Percentiles rank a stretch among this genome's conserved stretches.
phyloP scores from a whole-genome alignment of 2,329 filamentous ascomycete species.

The Verticillium albo-atrum region DNA sequence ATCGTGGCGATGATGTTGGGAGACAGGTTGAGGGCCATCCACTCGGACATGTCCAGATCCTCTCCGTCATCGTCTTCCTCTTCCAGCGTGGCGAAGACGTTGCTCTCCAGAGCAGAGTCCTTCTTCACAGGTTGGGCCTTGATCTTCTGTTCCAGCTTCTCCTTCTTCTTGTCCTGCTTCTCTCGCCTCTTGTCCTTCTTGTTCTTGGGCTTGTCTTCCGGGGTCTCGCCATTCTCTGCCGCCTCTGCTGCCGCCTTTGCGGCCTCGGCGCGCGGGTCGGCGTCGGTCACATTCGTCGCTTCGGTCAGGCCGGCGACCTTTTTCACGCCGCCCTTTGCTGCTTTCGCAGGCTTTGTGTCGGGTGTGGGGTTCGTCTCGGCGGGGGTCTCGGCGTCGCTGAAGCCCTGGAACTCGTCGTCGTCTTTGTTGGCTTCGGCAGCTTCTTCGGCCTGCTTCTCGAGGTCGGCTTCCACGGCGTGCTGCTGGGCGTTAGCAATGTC shows the following conservation, averaged over 20 bases:
- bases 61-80: slow-evolving; percentile 52
- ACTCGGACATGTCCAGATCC: slow-evolving; percentile 70
- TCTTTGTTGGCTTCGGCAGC: slow-evolving; percentile 18
- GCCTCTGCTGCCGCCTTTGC: slow-evolving; percentile 21
- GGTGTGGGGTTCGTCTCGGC: slow-evolving; percentile 2
- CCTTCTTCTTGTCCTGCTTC: slow-evolving; percentile 19
- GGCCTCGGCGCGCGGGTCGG: slow-evolving; percentile 5
- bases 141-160: slow-evolving; percentile 26
- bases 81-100: slow-evolving; percentile 53
- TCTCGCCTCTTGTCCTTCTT: slow-evolving; percentile 16
- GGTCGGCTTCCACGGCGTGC: neutral
- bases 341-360: slow-evolving; percentile 22
- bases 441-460: neutral
- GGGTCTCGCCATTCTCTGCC: slow-evolving; percentile 19
- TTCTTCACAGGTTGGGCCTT: slow-evolving; percentile 23
- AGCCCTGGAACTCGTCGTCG: slow-evolving; percentile 61
- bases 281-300: neutral
- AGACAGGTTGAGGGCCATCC: slow-evolving; percentile 72
- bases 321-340: slow-evolving; percentile 15
- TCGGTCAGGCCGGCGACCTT: slow-evolving; percentile 5
- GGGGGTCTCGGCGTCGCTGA: slow-evolving; percentile 45
- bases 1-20: slow-evolving; percentile 67
- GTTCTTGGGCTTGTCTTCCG: slow-evolving; percentile 19
- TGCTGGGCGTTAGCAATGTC: slow-evolving; percentile 2
- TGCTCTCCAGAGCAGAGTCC: slow-evolving; percentile 36